phyloP scores from a whole-genome alignment of 352 stramenopile species.

The Phytopythium chamaehyphon region DNA sequence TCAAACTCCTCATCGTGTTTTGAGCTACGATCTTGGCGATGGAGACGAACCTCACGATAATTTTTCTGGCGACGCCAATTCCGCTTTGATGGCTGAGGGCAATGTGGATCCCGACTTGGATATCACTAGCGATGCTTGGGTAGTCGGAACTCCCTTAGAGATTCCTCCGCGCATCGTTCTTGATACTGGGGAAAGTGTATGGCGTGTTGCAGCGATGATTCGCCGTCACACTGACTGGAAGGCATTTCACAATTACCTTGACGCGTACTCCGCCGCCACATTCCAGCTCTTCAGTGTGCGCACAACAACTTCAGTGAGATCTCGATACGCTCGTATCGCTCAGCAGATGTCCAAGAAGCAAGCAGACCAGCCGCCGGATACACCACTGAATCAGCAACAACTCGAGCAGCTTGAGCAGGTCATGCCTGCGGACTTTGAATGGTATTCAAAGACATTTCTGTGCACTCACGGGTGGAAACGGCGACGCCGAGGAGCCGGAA shows the following conservation, averaged over 20 bases:
- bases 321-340: slow-evolving; percentile 52
- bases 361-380: neutral
- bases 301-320: slow-evolving; percentile 66
- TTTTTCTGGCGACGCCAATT: too few species aligned
- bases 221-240: slow-evolving; percentile 48
- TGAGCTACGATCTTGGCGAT: too few species aligned
- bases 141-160: slow-evolving; percentile 8
- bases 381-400: neutral
- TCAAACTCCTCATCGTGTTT: too few species aligned
- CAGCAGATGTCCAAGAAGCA: slow-evolving; percentile 3
- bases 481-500: slow-evolving; percentile 56
- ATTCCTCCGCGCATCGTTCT: slow-evolving; percentile 13
- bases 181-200: slow-evolving; percentile 26
- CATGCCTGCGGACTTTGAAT: slow-evolving; percentile 53
- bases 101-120: slow-evolving; percentile 1
- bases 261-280: slow-evolving; percentile 53
- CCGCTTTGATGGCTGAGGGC: neutral
- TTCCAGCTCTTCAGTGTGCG: slow-evolving; percentile 71
- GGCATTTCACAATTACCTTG: slow-evolving; percentile 55
- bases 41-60: too few species aligned
- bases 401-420: slow-evolving; percentile 16
- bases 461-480: slow-evolving; percentile 79
- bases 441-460: slow-evolving; percentile 81
- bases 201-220: slow-evolving; percentile 44
- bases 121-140: slow-evolving; percentile 8